Evolutionary conservation across 164 flowering plant species (phyloP), one percentile per base, ranked within the genome.

Genomic region (Vitis labrusca): DNA sequence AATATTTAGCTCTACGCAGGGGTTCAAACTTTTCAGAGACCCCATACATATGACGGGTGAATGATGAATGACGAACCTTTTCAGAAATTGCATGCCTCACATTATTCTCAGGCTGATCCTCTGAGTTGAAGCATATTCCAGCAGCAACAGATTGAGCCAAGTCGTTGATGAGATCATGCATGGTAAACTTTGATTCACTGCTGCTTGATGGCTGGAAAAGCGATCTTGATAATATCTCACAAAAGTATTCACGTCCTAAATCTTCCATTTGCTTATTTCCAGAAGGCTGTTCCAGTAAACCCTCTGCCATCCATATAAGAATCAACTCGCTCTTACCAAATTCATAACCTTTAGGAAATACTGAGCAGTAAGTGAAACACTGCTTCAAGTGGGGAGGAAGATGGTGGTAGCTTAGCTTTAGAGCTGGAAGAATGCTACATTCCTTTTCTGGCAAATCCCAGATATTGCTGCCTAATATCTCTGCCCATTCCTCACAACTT

Each of bases 291-390:
- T 44, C 27, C 11, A 63, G 15, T 4, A 70, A 51, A 8, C 50
- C 64, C 16, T 60, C 12, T 17, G 73, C 66, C 52, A 62, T 70
- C 73, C 73, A 70, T 3, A 60, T n/a, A 0, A 13, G 27, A 1
- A 70, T 8, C 11, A 70, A 9, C 12, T 2, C 2, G 5, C 37
- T 8, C 8, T 44, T 54, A 2, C 52, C 51, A 13, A 70, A 15
- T 11, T 19, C 27, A 56, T 14, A 37, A 48, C 27, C 73, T n/a
- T 63, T 70, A 0, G 73, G 73, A 55, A 63, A 63, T 13, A 70
- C 13, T 11, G 59, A 51, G 32, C 73, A 70, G 12, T 32, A 70
- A 6, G 44, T 19, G 47, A 70, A 70, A 13, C 73, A 70, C 10
- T 27, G 61, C 16, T 70, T 63, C 17, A 62, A 55, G 2, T 64